These are phyloP conservation scores for Botrytis aclada DNA, from an alignment of 2,329 filamentous ascomycete species.

Conservation along the genomic window DNA sequence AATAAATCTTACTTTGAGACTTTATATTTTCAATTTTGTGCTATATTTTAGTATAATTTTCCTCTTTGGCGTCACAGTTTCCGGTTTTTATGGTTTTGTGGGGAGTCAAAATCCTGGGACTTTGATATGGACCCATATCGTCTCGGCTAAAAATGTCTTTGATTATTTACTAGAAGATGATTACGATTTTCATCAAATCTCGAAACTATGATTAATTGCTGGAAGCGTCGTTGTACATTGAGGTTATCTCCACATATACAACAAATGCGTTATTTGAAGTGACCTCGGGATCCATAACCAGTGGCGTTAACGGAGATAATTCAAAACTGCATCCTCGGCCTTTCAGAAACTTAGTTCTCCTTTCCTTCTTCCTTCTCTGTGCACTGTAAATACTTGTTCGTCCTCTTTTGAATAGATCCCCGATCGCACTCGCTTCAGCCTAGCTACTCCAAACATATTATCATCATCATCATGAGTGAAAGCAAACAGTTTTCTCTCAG, in stretches of 20 bases:
- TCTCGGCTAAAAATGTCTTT: background rate
- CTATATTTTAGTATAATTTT: too few relatives aligned
- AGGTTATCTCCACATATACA: background rate
- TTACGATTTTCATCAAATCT: background rate
- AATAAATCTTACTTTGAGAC: too few relatives aligned
- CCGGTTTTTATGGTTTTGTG: too few relatives aligned
- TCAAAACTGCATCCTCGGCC: background rate
- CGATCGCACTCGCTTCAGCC: background rate
- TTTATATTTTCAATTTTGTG: too few relatives aligned
- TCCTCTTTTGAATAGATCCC: background rate
- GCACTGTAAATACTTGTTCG: background rate
- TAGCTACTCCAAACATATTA: background rate
- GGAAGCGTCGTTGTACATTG: background rate
- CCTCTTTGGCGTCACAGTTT: too few relatives aligned
- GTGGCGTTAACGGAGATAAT: background rate
- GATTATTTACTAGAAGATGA: background rate
- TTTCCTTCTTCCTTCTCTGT: background rate
- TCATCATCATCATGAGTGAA: conserved; percentile 18
- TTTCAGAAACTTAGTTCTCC: background rate
- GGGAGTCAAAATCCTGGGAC: too few relatives aligned
- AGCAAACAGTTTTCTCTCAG: conserved; percentile 30
- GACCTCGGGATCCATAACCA: background rate
- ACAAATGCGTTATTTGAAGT: background rate
- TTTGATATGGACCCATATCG: background rate
- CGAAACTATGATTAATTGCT: background rate